Percentiles rank a stretch among this genome's conserved stretches.
Evolutionary conservation across 2,329 filamentous ascomycete genomes (phyloP).

Genomic region (Trichoderma cornu-damae): DNA sequence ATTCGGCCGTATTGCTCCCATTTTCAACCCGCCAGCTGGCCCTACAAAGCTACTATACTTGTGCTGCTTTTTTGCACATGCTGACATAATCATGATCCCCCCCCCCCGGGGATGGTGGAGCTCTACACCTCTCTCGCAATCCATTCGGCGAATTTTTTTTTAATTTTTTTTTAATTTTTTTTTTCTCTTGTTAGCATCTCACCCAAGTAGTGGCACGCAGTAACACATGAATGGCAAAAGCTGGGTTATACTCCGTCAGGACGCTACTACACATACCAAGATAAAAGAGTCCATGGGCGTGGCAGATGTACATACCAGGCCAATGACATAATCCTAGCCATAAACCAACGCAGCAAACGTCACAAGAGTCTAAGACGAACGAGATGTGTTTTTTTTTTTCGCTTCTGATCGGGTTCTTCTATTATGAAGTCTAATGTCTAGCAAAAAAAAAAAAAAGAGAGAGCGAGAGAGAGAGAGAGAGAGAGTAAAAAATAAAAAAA

Average conservation of each 20-base stretch:
- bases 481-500: no score
- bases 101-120: neutral
- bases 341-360: neutral
- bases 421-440: conserved; percentile 15
- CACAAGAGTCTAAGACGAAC: neutral
- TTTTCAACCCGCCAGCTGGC: neutral
- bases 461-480: no score
- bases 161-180: no score
- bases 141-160: conserved; percentile 5
- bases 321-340: neutral
- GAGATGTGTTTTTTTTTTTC: no score
- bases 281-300: no score
- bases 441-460: no score
- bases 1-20: neutral
- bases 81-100: neutral
- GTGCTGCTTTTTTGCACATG: neutral
- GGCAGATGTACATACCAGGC: no score
- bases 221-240: neutral
- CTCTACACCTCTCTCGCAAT: neutral
- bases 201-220: neutral
- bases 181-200: neutral
- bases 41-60: no score
- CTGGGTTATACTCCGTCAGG: no score
- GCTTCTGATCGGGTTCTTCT: conserved; percentile 14
- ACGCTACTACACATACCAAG: no score